A percentile compares a stretch with the other conserved stretches of the same genome.
Conservation (phyloP, 2,329 filamentous ascomycete species). For the Apiospora saccharicola region DNA sequence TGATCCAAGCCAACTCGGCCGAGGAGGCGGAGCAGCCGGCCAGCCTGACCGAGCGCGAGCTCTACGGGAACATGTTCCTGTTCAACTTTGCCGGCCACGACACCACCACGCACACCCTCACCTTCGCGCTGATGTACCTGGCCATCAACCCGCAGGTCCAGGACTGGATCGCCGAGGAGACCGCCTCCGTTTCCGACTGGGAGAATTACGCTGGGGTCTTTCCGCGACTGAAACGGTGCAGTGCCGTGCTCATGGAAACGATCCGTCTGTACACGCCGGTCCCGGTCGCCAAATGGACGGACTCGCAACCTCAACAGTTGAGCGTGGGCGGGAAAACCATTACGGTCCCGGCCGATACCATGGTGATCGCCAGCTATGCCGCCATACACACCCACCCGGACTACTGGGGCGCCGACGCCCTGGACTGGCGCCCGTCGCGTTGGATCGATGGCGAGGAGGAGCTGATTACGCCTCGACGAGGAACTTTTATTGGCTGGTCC, state of each 20-base stretch:
- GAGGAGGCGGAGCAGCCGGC: conserved; percentile 34
- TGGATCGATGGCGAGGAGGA: conserved; percentile 32
- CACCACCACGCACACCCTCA: conserved; percentile 54
- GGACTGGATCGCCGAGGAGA: conserved; percentile 52
- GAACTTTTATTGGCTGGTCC: conserved; percentile 39
- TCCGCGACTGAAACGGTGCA: conserved; percentile 49
- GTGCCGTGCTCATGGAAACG: conserved; percentile 51
- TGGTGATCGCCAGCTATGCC: conserved; percentile 32
- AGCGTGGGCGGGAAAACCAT: conserved; percentile 31
- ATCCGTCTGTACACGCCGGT: conserved; percentile 48
- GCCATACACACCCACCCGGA: conserved; percentile 37
- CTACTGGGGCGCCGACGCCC: conserved; percentile 39
- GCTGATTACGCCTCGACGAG: conserved; percentile 29
- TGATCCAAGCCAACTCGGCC: conserved; percentile 35
- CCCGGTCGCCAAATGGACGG: conserved; percentile 26
- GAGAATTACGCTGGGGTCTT: conserved; percentile 37
- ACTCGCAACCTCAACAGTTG: conserved; percentile 28
- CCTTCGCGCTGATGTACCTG: conserved; percentile 51
- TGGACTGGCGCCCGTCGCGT: conserved; percentile 37
- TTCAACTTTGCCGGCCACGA: conserved; percentile 59
- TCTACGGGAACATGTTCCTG: conserved; percentile 56
- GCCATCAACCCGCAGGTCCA: conserved; percentile 53
- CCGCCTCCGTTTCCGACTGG: conserved; percentile 38
- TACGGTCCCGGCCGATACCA: conserved; percentile 34
- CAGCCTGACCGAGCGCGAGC: conserved; percentile 48